A percentile compares a stretch with the other conserved stretches of the same genome.
Conservation (phyloP, 192 early-diverging fungal species). For the Gonapodya prolifera region DNA sequence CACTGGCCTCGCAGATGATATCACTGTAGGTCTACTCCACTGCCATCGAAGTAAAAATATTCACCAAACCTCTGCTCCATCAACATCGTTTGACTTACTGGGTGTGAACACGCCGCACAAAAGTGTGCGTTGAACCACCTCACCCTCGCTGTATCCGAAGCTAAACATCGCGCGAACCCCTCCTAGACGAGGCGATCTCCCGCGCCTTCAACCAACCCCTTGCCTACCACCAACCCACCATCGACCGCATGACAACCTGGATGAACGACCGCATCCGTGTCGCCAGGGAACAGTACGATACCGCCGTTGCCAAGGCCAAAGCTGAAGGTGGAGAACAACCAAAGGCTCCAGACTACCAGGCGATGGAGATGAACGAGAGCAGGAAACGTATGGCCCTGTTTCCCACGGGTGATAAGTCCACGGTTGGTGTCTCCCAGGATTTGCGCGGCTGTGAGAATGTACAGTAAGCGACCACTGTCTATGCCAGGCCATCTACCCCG, state of each 20-base stretch:
- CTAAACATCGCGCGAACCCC: too few relatives aligned
- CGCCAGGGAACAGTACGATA: background rate
- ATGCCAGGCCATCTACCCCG: slow-evolving; percentile 21
- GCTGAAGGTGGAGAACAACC: background rate
- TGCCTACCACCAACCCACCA: slow-evolving; percentile 35
- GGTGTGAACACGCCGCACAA: too few relatives aligned
- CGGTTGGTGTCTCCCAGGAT: too few relatives aligned
- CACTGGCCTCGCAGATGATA: too few relatives aligned
- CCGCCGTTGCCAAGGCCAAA: background rate
- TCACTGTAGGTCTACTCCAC: background rate
- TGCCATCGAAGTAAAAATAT: background rate
- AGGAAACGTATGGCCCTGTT: slow-evolving; percentile 55
- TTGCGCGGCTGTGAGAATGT: too few relatives aligned
- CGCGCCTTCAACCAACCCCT: slow-evolving; percentile 36
- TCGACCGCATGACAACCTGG: slow-evolving; percentile 31
- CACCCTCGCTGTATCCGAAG: too few relatives aligned
- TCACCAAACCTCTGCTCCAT: background rate
- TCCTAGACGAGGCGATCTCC: slow-evolving; percentile 34
- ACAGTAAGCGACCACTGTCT: too few relatives aligned
- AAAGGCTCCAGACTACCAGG: background rate
- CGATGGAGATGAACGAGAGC: slow-evolving; percentile 21
- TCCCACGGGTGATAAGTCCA: slow-evolving; percentile 19
- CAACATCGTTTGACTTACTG: background rate
- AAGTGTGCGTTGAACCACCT: too few relatives aligned
- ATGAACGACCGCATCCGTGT: slow-evolving; percentile 4